These are phyloP conservation scores for Ophiostoma pallidulum DNA, from an alignment of 2,329 filamentous ascomycete genomes.

Conservation along the genomic window DNA sequence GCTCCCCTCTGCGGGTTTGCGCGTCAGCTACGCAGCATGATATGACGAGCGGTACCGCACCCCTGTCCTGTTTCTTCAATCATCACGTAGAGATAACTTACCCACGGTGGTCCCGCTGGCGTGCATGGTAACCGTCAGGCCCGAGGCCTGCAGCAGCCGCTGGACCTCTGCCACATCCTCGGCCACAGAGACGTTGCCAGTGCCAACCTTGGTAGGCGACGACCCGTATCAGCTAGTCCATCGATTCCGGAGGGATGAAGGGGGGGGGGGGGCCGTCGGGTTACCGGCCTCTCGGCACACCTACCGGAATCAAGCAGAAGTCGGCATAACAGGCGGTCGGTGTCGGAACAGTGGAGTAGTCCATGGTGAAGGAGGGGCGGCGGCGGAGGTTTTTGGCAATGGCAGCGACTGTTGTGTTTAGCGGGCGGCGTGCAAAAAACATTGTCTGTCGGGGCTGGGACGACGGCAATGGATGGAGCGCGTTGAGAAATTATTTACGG, in stretches of 20 bases:
- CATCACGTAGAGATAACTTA: slow-evolving; percentile 41
- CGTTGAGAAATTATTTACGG: slow-evolving; percentile 4
- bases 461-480: too few species aligned
- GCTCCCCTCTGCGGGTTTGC: slow-evolving; percentile 56
- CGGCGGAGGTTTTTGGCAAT: background rate
- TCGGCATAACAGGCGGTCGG: slow-evolving; percentile 74
- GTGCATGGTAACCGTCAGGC: slow-evolving; percentile 80
- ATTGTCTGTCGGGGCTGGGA: background rate
- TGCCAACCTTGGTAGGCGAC: slow-evolving; percentile 69
- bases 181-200: slow-evolving; percentile 63
- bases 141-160: slow-evolving; percentile 69
- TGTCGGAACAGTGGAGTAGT: slow-evolving; percentile 47
- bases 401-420: background rate
- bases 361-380: slow-evolving; percentile 18
- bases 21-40: too few species aligned
- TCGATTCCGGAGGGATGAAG: too few species aligned
- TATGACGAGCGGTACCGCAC: too few species aligned
- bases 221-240: too few species aligned
- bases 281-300: slow-evolving; percentile 20
- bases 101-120: slow-evolving; percentile 88
- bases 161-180: slow-evolving; percentile 85
- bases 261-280: too few species aligned
- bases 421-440: background rate
- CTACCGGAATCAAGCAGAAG: slow-evolving; percentile 79
- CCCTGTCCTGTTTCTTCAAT: too few species aligned